Evolutionary conservation across 495 filamentous ascomycete species (phyloP), one percentile per base, ranked within the genome.

Genomic region (Chaetomidium leptoderma): DNA sequence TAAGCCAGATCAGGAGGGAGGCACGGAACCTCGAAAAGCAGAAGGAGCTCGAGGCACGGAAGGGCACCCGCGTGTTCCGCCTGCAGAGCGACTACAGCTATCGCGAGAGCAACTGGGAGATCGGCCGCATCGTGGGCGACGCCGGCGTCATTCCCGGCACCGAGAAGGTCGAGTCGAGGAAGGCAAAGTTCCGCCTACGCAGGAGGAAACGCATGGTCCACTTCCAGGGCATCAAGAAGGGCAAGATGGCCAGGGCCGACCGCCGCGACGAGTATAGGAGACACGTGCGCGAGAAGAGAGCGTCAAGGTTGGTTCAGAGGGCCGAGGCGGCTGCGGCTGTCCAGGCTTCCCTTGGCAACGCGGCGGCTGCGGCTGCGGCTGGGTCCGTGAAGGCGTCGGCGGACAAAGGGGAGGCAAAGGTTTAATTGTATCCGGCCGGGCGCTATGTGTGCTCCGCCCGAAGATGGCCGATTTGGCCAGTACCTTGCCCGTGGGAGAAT

Each of bases 101-200:
- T 72, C 81, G 89, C 57, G 86, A 92, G 75, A 78, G 83, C 51
- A 96, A 93, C 73, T 92, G 86, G 86, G 74, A 85, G 68, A 91
- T 97, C 74, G 92, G 91, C 53, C 74, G 72, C 1, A 54, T 79
- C 30, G 66, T 78, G 1, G 65, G 65, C 42, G 64, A 67, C 35
- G 58, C 47, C 17, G 68, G 70, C 39, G 55, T 32, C 48, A 55
- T 69, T 4, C 59, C 63, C 3, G 68, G 70, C 33, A 60, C 66
- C 4, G 68, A 67, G 48, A 67, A 67, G 63, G 33, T 47, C 16
- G 63, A 55, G 2, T 64, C 63, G 46, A 54, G 66, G 32, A 67
- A 64, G 58, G 63, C 59, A 26, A 67, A 63, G 62, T 56, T 72
- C 58, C 66, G 67, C 14, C 32, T 57, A 44, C 63, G 64, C 48